phyloP scores from a whole-genome alignment of 2,329 filamentous ascomycete species.

The Trematosphaeria pertusa region DNA sequence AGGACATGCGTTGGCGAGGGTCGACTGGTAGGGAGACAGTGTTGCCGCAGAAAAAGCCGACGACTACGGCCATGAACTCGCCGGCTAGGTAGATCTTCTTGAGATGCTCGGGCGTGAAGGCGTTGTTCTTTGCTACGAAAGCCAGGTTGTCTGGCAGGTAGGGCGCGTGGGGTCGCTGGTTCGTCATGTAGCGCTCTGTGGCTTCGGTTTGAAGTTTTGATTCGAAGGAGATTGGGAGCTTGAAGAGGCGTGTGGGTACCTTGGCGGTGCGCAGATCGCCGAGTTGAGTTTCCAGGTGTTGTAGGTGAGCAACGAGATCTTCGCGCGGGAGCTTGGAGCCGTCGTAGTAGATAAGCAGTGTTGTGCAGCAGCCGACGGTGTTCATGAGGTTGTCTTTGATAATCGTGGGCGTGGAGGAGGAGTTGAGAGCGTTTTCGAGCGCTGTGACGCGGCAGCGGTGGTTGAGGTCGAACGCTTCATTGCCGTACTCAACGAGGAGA shows the following conservation, averaged over 20 bases:
- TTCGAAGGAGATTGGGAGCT: constrained; percentile 53
- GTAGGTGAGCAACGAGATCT: constrained; percentile 48
- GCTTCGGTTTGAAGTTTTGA: constrained; percentile 57
- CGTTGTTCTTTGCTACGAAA: constrained; percentile 64
- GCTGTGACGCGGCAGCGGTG: constrained; percentile 63
- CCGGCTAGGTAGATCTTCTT: constrained; percentile 60
- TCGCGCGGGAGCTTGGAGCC: constrained; percentile 45
- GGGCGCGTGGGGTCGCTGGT: constrained; percentile 65
- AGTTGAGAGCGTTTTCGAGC: constrained; percentile 57
- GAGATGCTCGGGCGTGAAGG: constrained; percentile 57
- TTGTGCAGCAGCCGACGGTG: constrained; percentile 60
- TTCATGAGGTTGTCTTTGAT: constrained; percentile 55
- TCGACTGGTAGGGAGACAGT: constrained; percentile 62
- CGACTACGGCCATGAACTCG: constrained; percentile 59
- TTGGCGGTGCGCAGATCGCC: constrained; percentile 51
- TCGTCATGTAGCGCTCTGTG: constrained; percentile 66
- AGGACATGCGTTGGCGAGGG: constrained; percentile 60
- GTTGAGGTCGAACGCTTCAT: constrained; percentile 64
- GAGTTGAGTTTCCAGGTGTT: constrained; percentile 50
- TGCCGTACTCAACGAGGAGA: constrained; percentile 65
- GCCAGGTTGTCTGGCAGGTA: constrained; percentile 69
- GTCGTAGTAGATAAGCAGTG: constrained; percentile 52
- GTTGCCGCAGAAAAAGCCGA: constrained; percentile 64
- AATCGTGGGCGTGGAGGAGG: constrained; percentile 46
- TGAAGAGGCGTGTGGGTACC: constrained; percentile 52